Evolutionary conservation across 345 rosid species (phyloP).

Genomic region (Rhodamnia argentea): DNA sequence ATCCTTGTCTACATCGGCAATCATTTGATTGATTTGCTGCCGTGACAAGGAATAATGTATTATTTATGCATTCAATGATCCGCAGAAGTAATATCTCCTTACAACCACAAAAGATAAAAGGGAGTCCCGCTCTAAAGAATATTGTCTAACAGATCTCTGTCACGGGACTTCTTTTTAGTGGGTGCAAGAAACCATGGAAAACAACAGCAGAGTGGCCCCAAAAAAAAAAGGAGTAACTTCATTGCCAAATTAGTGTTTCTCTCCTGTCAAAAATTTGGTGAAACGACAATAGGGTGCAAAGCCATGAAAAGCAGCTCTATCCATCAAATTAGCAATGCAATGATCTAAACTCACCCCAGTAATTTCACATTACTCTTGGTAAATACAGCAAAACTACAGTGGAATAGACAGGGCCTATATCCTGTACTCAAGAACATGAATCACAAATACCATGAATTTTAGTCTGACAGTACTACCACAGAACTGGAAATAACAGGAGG

Average conservation of each 20-base stretch:
- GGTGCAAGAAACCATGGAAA: background rate
- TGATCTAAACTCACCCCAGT: background rate
- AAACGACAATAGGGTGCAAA: background rate
- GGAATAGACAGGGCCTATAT: background rate
- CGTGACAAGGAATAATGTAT: background rate
- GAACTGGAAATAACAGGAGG: background rate
- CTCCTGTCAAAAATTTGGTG: background rate
- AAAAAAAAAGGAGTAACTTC: background rate
- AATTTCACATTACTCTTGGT: background rate
- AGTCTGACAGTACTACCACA: background rate
- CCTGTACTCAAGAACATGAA: background rate
- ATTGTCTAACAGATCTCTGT: background rate
- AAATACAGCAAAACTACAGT: background rate
- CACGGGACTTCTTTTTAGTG: background rate
- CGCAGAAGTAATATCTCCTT: background rate
- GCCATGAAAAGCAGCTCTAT: background rate
- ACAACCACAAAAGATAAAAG: background rate
- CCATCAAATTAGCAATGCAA: background rate
- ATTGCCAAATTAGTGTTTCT: background rate
- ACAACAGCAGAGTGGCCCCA: background rate
- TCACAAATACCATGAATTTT: background rate
- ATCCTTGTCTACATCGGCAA: slow-evolving; percentile 95
- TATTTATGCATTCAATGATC: background rate
- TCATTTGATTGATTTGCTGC: slow-evolving; percentile 94
- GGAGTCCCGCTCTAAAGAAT: background rate